A percentile compares a stretch with the other conserved stretches of the same genome.
Evolutionary conservation across 768 basidiomycete species (phyloP).

Genomic region (Collybia nuda): DNA sequence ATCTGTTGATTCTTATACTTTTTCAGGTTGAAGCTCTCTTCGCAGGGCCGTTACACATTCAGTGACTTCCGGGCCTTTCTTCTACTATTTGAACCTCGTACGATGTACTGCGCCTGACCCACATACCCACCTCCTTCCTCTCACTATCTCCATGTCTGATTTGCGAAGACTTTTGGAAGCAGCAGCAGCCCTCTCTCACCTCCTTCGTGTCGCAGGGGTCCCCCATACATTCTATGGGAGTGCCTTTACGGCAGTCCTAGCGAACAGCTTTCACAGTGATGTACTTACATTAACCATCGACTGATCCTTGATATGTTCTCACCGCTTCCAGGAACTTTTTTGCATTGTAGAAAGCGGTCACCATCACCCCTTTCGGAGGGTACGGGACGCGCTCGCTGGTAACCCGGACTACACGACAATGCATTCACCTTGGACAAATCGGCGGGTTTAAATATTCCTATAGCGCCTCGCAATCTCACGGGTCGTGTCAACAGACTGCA

Average conservation of each 20-base stretch:
- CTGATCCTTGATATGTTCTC: slow-evolving; percentile 7
- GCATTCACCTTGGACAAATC: slow-evolving; percentile 84
- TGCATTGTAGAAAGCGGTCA: slow-evolving; percentile 82
- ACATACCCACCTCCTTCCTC: slow-evolving; percentile 19
- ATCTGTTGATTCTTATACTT: slow-evolving; percentile 44
- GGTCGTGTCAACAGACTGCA: slow-evolving; percentile 52
- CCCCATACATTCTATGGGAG: slow-evolving; percentile 85
- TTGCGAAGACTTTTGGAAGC: slow-evolving; percentile 76
- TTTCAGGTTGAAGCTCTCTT: slow-evolving; percentile 42
- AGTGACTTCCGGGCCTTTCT: slow-evolving; percentile 34
- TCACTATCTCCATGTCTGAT: slow-evolving; percentile 56
- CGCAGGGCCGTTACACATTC: slow-evolving; percentile 54
- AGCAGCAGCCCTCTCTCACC: slow-evolving; percentile 68
- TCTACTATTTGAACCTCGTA: slow-evolving; percentile 45
- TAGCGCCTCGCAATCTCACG: slow-evolving; percentile 5
- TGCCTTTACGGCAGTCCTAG: slow-evolving; percentile 67
- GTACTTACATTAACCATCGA: slow-evolving; percentile 37
- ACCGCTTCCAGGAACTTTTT: slow-evolving; percentile 59
- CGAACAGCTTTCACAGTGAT: slow-evolving; percentile 64
- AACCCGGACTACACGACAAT: slow-evolving; percentile 65
- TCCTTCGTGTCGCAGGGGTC: slow-evolving; percentile 55
- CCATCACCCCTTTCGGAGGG: slow-evolving; percentile 74
- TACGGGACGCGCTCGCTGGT: slow-evolving; percentile 70
- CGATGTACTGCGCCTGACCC: slow-evolving; percentile 52
- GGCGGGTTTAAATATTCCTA: slow-evolving; percentile 40